These are phyloP conservation scores for Pseudocercospora macadamiae DNA, from an alignment of 2,329 filamentous ascomycete genomes.

Conservation along the genomic window DNA sequence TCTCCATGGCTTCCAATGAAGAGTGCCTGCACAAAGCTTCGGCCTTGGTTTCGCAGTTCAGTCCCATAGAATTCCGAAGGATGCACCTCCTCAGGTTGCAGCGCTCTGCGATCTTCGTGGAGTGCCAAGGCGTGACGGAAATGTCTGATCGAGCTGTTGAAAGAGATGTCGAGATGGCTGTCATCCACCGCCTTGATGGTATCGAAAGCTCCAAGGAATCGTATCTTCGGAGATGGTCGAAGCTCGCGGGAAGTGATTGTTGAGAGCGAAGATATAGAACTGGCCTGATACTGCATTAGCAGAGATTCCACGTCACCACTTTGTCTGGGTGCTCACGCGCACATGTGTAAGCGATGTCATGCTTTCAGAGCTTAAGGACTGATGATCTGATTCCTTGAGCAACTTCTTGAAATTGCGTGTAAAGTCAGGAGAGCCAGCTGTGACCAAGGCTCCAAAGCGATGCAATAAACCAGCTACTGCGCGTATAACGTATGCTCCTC, in stretches of 20 bases:
- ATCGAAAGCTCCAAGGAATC: constrained; percentile 45
- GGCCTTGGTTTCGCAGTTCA: constrained; percentile 18
- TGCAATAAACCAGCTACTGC: constrained; percentile 46
- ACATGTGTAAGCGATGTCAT: neutral
- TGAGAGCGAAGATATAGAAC: constrained; percentile 19
- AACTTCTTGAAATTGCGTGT: constrained; percentile 35
- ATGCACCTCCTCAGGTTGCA: constrained; percentile 35
- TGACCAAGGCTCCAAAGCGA: constrained; percentile 35
- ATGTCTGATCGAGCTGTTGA: constrained; percentile 41
- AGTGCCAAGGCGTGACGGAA: constrained; percentile 46
- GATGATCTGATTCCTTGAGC: constrained; percentile 26
- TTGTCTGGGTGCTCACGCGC: neutral
- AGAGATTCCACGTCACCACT: too few relatives aligned
- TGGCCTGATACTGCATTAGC: neutral
- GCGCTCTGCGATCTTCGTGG: constrained; percentile 41
- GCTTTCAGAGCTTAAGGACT: constrained; percentile 16
- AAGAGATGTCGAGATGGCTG: constrained; percentile 35
- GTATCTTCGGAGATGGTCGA: constrained; percentile 38
- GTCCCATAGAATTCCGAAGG: constrained; percentile 24
- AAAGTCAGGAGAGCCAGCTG: constrained; percentile 33
- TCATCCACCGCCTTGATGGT: constrained; percentile 39
- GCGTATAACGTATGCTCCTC: constrained; percentile 46
- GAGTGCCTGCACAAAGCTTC: constrained; percentile 44
- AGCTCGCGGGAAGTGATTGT: constrained; percentile 14
- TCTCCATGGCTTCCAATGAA: constrained; percentile 46